Evolutionary conservation across 352 stramenopile genomes (phyloP).

Genomic region (Achlya hypogyna): DNA sequence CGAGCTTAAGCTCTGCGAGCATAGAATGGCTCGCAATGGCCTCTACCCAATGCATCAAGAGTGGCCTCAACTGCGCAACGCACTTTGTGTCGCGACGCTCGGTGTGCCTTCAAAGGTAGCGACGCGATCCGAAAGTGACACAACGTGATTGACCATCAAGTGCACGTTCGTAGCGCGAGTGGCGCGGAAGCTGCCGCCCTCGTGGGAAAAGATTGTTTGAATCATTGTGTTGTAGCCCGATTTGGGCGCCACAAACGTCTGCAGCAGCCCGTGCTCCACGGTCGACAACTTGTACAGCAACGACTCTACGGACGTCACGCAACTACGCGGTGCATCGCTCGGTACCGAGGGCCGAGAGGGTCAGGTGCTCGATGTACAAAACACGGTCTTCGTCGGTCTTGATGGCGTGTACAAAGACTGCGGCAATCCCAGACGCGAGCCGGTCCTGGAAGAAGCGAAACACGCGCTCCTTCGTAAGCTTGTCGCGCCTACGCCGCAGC

Average conservation of each 20-base stretch:
- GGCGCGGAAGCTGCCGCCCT: conserved; percentile 39
- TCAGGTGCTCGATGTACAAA: conserved; percentile 1
- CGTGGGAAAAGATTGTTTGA: conserved; percentile 52
- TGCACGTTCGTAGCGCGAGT: conserved; percentile 50
- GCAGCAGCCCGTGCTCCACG: conserved; percentile 30
- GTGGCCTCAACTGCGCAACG: neutral
- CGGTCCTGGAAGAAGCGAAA: conserved; percentile 12
- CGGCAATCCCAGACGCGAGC: neutral
- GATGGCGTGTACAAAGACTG: neutral
- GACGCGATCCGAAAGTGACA: conserved; percentile 33
- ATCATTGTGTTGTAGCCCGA: conserved; percentile 66
- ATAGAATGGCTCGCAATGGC: conserved; percentile 43
- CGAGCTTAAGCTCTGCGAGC: conserved; percentile 36
- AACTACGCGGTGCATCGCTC: neutral
- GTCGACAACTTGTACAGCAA: neutral
- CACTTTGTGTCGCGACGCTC: neutral
- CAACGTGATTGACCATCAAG: conserved; percentile 31
- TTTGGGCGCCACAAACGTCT: conserved; percentile 54
- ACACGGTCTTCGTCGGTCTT: neutral
- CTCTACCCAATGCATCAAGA: conserved; percentile 24
- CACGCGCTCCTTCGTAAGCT: neutral
- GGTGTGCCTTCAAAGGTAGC: conserved; percentile 44
- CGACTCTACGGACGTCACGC: neutral
- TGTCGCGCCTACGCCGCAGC: conserved; percentile 4
- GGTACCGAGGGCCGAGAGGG: neutral